These are phyloP conservation scores for Vaccinium corymbosum DNA, from an alignment of 148 eudicot species.

Conservation along the genomic window DNA sequence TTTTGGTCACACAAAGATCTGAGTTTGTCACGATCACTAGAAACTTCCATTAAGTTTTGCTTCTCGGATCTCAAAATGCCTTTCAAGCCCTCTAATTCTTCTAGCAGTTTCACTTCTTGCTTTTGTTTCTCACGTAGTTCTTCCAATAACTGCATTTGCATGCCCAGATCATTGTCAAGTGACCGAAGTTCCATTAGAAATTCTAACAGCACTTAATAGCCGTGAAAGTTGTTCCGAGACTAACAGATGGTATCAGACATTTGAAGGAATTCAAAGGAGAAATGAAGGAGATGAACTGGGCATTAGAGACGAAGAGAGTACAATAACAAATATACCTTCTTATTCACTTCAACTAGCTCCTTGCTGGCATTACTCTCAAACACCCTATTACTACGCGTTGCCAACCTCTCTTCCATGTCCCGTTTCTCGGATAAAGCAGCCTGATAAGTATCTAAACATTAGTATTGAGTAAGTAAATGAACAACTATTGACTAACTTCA, in stretches of 20 bases:
- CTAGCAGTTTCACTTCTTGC: conserved; percentile 47
- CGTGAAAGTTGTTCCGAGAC: not conserved
- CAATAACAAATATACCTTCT: conserved; percentile 44
- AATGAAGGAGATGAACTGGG: not conserved
- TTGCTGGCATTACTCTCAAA: conserved; percentile 51
- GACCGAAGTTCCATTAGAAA: not conserved
- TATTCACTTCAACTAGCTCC: conserved; percentile 66
- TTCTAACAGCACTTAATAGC: not conserved
- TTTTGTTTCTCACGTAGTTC: conserved; percentile 68
- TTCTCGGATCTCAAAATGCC: conserved; percentile 45
- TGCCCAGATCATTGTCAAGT: conserved; percentile 10
- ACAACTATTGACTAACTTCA: not conserved
- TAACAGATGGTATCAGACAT: not conserved
- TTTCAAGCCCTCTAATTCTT: conserved; percentile 65
- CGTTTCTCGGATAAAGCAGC: conserved; percentile 62
- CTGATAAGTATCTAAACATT: conserved; percentile 30
- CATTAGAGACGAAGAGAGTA: not conserved
- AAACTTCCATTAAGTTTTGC: conserved; percentile 47
- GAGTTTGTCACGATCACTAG: conserved; percentile 46
- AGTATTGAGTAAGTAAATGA: not conserved
- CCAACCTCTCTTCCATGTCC: conserved; percentile 50
- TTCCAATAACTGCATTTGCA: conserved; percentile 53
- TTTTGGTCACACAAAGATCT: conserved; percentile 59
- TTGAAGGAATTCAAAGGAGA: not conserved
- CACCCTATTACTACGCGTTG: conserved; percentile 20